A percentile compares a stretch with the other conserved stretches of the same genome.
These are phyloP conservation scores for Elongisporangium senticosum DNA, from an alignment of 352 stramenopile species.

Conservation along the genomic window DNA sequence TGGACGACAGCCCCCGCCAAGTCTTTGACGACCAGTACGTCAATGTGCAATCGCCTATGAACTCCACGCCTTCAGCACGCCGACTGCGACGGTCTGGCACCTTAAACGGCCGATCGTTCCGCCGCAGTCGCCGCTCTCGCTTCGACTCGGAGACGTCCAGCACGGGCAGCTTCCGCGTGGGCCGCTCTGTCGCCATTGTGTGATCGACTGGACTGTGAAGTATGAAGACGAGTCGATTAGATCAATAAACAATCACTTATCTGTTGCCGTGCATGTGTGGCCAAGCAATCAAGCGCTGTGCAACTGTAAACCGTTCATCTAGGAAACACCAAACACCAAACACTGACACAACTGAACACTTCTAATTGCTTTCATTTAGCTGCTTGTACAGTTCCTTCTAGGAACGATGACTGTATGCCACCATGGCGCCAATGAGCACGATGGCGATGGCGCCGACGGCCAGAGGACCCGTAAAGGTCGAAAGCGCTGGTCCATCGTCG, in stretches of 20 bases:
- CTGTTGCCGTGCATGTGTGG: too few species aligned
- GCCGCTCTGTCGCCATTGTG: background rate
- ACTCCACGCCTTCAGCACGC: background rate
- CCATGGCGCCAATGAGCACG: conserved; percentile 46
- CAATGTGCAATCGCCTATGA: background rate
- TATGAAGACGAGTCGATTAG: background rate
- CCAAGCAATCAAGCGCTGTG: too few species aligned
- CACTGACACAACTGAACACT: background rate
- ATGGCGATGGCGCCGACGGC: conserved; percentile 42
- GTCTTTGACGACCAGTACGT: background rate
- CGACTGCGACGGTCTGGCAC: background rate
- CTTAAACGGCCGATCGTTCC: background rate
- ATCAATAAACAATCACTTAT: background rate
- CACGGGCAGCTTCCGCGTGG: background rate
- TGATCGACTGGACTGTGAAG: background rate
- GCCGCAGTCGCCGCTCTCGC: background rate
- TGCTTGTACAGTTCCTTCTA: background rate
- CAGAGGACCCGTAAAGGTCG: conserved; percentile 37
- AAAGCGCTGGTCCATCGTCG: conserved; percentile 14
- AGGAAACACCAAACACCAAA: background rate
- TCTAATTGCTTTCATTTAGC: background rate
- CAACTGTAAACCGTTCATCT: too few species aligned
- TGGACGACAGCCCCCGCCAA: conserved; percentile 3
- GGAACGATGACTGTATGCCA: conserved; percentile 41
- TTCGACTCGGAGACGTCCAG: background rate